Conservation (phyloP, 2,329 filamentous ascomycete species). For the Xylariaceae sp. region DNA sequence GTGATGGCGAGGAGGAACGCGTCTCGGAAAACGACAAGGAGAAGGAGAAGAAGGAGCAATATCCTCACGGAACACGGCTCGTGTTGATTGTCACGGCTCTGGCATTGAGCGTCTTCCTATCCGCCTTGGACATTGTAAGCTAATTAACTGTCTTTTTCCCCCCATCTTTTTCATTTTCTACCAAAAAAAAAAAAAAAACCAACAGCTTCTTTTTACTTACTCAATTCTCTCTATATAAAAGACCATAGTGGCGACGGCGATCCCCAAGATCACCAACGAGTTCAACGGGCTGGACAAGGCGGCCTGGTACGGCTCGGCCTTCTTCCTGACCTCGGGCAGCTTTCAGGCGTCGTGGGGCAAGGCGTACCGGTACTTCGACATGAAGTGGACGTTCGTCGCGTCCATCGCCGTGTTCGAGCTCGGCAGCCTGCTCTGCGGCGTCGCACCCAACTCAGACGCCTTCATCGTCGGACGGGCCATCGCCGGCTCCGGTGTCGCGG, state of each 20-base stretch:
- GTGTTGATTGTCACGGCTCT: no score
- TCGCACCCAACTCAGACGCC: slow-evolving; percentile 44
- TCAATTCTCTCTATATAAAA: no score
- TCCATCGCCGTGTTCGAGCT: slow-evolving; percentile 47
- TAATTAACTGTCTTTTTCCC: no score
- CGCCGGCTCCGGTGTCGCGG: slow-evolving; percentile 52
- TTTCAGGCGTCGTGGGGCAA: slow-evolving; percentile 64
- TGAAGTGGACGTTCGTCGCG: slow-evolving; percentile 48
- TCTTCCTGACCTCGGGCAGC: slow-evolving; percentile 62
- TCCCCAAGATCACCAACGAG: slow-evolving; percentile 58
- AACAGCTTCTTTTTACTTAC: no score
- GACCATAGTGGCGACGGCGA: slow-evolving; percentile 60
- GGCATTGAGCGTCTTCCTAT: no score
- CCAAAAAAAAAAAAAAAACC: no score
- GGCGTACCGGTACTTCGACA: slow-evolving; percentile 52
- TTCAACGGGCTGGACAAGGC: slow-evolving; percentile 66
- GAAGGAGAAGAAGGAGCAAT: no score
- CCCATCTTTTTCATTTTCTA: no score
- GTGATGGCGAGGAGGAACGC: no score
- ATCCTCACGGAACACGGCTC: no score
- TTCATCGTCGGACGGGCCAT: slow-evolving; percentile 49
- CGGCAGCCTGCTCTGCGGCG: slow-evolving; percentile 48
- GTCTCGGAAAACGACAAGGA: no score
- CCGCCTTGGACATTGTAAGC: no score
- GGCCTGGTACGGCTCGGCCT: slow-evolving; percentile 74